Base-by-base conservation (phyloP, 2,329 filamentous ascomycete species). In the Fusarium gaditjirri region DNA sequence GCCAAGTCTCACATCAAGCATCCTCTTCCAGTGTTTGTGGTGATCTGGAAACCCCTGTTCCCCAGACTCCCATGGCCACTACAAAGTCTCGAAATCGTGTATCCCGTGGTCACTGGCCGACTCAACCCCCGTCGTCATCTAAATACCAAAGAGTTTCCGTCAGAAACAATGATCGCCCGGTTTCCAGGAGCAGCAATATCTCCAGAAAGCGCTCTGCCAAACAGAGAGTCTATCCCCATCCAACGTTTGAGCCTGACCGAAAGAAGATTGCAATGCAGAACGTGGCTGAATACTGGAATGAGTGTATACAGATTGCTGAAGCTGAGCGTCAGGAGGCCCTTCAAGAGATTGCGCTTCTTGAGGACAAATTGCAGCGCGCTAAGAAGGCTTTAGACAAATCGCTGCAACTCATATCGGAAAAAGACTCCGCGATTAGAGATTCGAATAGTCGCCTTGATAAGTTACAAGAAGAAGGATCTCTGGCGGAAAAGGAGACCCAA, bases 231-330 rank as follows among this genome's bases (percentile, higher is more conserved):
- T 68, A 42, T 7, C 58, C 44, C 38, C 61, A 47, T 4, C 25
- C 50, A 23, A 35, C 13, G 19, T 52, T 50, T 23, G 72, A 77
- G 16, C 57, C 72, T 11, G 68, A 78, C 17, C 76, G 76, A n/a
- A 80, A 79, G 38, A 75, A 71, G 43, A 50, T 71, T 11, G 76
- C 77, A 21, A 81, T 82, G 80, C 68, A 77, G 16, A 74, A 80
- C 17, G 73, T 81, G 29, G 78, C 78, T 35, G 60, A 77, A 8
- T 70, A 76, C 31, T 81, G 80, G 80, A 82, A 82, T 38, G 74
- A 82, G 44, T 81, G 78, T 44, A 72, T 82, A 16, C 67, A 71
- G 25, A 75, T 81, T 23, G 68, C 74, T 16, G 77, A 81, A 36
- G 72, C 78, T 29, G 80, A 82, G 50, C 75, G 69, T 17, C 43